Evolutionary conservation across 305 asterid species (phyloP), one percentile per base, ranked within the genome.

Genomic region (Rubia peregrina): DNA sequence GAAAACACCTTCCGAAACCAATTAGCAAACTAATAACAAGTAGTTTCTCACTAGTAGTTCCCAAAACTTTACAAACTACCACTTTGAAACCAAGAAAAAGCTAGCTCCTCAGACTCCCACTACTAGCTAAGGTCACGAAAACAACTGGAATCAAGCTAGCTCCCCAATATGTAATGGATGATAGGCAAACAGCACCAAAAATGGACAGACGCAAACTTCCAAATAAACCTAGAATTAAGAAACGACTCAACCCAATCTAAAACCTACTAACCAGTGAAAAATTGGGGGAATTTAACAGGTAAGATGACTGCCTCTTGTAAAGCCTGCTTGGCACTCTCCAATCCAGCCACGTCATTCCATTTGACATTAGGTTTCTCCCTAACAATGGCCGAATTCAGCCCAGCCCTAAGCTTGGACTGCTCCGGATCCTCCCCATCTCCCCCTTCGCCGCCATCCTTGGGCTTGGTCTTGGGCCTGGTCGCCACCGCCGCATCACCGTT

Each of bases 291-390:
- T 77, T 91, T 94, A 43, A 94, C 97, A 0, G 99, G 98, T 73
- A 94, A 89, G 81, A 94, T 94, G 61, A 91, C 99, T 6, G 97
- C 99, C 79, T 91, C 99, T 87, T 89, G 96, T 82, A 88, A 73
- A 21, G 97, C 89, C 87, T 91, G 96, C 80, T 94, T 94, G 1
- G 97, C 96, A 59, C 97, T 94, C 81, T 94, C 97, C 87, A 91
- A 79, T 57, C 99, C 99, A 40, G 99, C 96, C 24, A 94, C 98
- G 77, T 94, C 97, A 62, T 78, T 89, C 97, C 97, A 94, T 86
- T 89, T 94, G 11, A 94, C 91, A 79, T 94, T 91, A 11, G 97
- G 97, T 76, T 91, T 89, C 68, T 94, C 98, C 83, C 96, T 85
- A 51, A 94, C 62, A 69, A 91, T 94, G 13, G 97, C 98, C 0